phyloP scores from a whole-genome alignment of 2,329 filamentous ascomycete species.

The Pestalotiopsis sp. region DNA sequence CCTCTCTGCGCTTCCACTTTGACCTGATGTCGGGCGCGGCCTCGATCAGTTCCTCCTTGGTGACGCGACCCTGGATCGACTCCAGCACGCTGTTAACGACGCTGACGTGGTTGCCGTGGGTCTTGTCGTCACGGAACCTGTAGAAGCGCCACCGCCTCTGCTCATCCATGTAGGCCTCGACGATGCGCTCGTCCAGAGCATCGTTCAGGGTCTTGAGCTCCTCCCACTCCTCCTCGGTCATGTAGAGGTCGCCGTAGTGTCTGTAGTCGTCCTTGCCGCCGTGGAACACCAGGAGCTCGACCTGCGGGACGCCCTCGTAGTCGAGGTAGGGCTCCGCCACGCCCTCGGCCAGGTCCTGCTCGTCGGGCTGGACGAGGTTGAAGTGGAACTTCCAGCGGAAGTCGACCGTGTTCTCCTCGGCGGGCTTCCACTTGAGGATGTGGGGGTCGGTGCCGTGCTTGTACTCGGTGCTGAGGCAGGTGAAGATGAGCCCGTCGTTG shows the following conservation, averaged over 20 bases:
- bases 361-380: constrained; percentile 68
- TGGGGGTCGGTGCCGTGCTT: constrained; percentile 88
- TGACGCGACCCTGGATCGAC: constrained; percentile 85
- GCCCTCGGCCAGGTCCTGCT: constrained; percentile 68
- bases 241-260: constrained; percentile 66
- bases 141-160: constrained; percentile 81
- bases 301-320: constrained; percentile 78
- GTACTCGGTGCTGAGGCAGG: constrained; percentile 86
- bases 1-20: constrained; percentile 72
- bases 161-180: constrained; percentile 85
- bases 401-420: constrained; percentile 92
- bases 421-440: constrained; percentile 98
- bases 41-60: constrained; percentile 76
- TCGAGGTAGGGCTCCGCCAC: constrained; percentile 67
- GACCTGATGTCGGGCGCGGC: constrained; percentile 73
- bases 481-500: constrained; percentile 97
- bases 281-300: constrained; percentile 71
- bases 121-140: constrained; percentile 90
- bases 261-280: constrained; percentile 64
- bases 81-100: constrained; percentile 86
- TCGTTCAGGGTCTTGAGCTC: constrained; percentile 72
- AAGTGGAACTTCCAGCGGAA: constrained; percentile 82
- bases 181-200: constrained; percentile 82
- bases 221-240: constrained; percentile 83
- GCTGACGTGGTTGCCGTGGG: constrained; percentile 83